Percentiles rank a stretch among this genome's conserved stretches.
Evolutionary conservation across 768 basidiomycete species (phyloP).

Genomic region (Russula ochroleuca): DNA sequence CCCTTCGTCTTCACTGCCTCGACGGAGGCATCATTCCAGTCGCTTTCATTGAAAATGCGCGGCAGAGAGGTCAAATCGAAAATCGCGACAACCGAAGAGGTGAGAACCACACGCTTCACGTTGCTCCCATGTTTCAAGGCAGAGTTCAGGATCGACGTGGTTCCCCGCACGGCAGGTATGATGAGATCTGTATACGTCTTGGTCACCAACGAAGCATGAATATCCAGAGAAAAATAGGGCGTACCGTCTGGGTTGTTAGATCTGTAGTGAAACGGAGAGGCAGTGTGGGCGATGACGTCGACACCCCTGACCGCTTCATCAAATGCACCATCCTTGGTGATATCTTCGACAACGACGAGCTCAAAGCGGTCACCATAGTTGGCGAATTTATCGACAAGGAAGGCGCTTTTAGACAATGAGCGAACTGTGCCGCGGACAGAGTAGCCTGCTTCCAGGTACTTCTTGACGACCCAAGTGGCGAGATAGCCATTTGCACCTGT

Average conservation of each 20-base stretch:
- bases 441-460: slow-evolving; percentile 58
- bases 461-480: slow-evolving; percentile 53
- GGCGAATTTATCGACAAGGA: slow-evolving; percentile 52
- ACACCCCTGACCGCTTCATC: slow-evolving; percentile 76
- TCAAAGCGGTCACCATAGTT: slow-evolving; percentile 56
- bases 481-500: slow-evolving; percentile 61
- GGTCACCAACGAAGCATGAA: background rate
- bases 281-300: slow-evolving; percentile 65
- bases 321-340: slow-evolving; percentile 58
- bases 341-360: slow-evolving; percentile 64
- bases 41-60: slow-evolving; percentile 26
- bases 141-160: slow-evolving; percentile 56
- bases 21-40: slow-evolving; percentile 56
- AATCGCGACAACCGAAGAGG: slow-evolving; percentile 53
- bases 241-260: slow-evolving; percentile 40
- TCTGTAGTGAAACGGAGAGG: slow-evolving; percentile 54
- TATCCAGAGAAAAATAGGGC: background rate
- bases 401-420: slow-evolving; percentile 52
- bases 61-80: slow-evolving; percentile 28
- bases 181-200: slow-evolving; percentile 47
- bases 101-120: slow-evolving; percentile 60
- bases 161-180: slow-evolving; percentile 68
- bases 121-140: slow-evolving; percentile 50
- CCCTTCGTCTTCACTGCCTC: slow-evolving; percentile 48
- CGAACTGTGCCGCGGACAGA: slow-evolving; percentile 64